These are phyloP conservation scores for Phytomonas francai DNA, from an alignment of 208 protist genomes.

Conservation along the genomic window DNA sequence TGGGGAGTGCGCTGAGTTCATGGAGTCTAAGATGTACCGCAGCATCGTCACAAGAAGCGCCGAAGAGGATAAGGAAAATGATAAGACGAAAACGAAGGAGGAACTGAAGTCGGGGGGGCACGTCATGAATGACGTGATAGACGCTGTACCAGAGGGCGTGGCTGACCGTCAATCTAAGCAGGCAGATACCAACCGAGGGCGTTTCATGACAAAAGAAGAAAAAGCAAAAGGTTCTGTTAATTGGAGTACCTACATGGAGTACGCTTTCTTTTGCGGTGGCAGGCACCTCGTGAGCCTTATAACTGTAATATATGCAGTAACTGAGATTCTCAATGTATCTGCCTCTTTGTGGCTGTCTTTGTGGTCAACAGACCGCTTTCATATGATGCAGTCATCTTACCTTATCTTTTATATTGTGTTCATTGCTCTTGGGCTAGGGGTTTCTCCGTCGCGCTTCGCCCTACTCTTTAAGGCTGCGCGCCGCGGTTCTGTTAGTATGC, in stretches of 20 bases:
- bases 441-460: conserved; percentile 21
- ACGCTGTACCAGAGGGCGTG: not conserved
- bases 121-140: not conserved
- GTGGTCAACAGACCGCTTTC: conserved; percentile 32
- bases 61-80: not conserved
- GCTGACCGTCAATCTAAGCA: not conserved
- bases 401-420: conserved; percentile 33
- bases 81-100: conserved; percentile 4
- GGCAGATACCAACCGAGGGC: not conserved
- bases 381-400: conserved; percentile 18
- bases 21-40: conserved; percentile 27
- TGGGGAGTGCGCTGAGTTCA: conserved; percentile 18
- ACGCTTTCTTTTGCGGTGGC: conserved; percentile 52
- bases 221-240: conserved; percentile 43
- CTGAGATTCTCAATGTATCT: conserved; percentile 31
- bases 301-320: conserved; percentile 36
- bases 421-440: conserved; percentile 20
- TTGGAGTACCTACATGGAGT: conserved; percentile 43
- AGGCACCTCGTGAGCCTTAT: conserved; percentile 14
- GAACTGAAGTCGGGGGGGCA: not conserved
- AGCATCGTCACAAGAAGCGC: conserved; percentile 7
- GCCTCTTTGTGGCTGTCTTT: conserved; percentile 53
- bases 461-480: conserved; percentile 24
- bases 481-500: conserved; percentile 20
- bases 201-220: conserved; percentile 44